Conservation (phyloP, 2,329 filamentous ascomycete genomes). For the Chaetomium globosum region DNA sequence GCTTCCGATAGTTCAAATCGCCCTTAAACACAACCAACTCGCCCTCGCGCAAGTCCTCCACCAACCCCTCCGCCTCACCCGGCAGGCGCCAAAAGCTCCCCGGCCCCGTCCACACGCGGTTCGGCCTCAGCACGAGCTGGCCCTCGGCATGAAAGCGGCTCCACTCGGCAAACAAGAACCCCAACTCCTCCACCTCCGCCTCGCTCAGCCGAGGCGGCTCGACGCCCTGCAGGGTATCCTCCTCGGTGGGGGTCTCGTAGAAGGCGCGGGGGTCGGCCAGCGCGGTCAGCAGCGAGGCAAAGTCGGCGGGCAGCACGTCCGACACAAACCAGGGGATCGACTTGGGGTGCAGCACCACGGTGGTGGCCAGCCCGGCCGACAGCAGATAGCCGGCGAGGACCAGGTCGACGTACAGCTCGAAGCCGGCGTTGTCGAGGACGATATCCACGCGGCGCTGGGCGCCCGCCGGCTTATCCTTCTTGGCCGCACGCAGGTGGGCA, state of each 20-base stretch:
- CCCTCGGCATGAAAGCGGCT: constrained; percentile 78
- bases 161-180: constrained; percentile 83
- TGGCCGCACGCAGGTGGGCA: constrained; percentile 36
- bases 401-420: constrained; percentile 94
- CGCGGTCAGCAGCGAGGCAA: constrained; percentile 76
- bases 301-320: constrained; percentile 86
- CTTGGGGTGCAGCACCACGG: constrained; percentile 88
- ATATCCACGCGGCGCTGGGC: constrained; percentile 81
- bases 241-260: constrained; percentile 74
- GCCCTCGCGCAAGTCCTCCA: constrained; percentile 76
- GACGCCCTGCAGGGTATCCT: constrained; percentile 60
- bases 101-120: constrained; percentile 86
- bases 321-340: constrained; percentile 98
- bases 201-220: constrained; percentile 65
- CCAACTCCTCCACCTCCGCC: constrained; percentile 66
- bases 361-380: constrained; percentile 79
- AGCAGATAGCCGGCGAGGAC: constrained; percentile 89
- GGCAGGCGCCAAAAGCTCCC: constrained; percentile 91
- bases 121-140: constrained; percentile 78
- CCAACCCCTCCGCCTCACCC: constrained; percentile 64
- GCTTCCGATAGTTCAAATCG: constrained; percentile 92
- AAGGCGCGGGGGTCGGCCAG: constrained; percentile 77
- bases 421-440: constrained; percentile 94
- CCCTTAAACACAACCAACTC: constrained; percentile 96
- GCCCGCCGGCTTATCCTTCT: constrained; percentile 52